Base-by-base conservation (phyloP, 305 asterid species). In the Ajuga reptans region DNA sequence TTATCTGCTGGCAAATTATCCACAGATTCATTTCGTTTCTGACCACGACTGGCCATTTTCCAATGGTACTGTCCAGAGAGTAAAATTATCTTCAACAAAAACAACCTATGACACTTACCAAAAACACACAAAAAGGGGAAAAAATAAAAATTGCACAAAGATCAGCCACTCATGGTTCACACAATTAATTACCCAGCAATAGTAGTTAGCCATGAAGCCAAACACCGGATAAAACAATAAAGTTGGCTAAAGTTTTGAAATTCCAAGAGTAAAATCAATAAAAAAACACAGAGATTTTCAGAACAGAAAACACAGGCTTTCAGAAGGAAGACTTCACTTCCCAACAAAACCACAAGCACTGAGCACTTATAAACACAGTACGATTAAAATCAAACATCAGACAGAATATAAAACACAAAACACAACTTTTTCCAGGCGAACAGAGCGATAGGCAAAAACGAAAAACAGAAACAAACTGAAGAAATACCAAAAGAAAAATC, bases 1-100 rank as follows among this genome's bases (percentile, higher is more conserved):
- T 94, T 94, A 77, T 94, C 99, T 3, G 97, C 95, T 0, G 99
- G 99, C 78, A 92, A 81, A 79, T 75, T 89, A 41, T 94, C 96
- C 76, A 77, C 83, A 9, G 72, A 75, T 47, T 94, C 99, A 39
- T 83, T 73, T 76, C 98, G 84, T 72, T 94, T 94, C 72, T 91
- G 91, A 72, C 99, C 98, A 71, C 97, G 88, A 81, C 75, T 89
- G 62, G 81, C 85, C 99, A 94, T 94, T 66, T 17, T 6, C 59
- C 37, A 70, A 46, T 14, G 62, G 73, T 52, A 73, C 78, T 61
- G 64, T 45, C 57, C 73, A 75, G 41, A 71, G 24, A 58, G 12
- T 11, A 49, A 64, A 45, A 62, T 34, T 18, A 51, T 36, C 17
- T 52, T 58, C 66, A 73, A 69, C 45, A 54, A 41, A 47, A 9